Percentiles rank a stretch among this genome's conserved stretches.
phyloP scores from a whole-genome alignment of 768 basidiomycete genomes.

The Melanogaster broomeanus region DNA sequence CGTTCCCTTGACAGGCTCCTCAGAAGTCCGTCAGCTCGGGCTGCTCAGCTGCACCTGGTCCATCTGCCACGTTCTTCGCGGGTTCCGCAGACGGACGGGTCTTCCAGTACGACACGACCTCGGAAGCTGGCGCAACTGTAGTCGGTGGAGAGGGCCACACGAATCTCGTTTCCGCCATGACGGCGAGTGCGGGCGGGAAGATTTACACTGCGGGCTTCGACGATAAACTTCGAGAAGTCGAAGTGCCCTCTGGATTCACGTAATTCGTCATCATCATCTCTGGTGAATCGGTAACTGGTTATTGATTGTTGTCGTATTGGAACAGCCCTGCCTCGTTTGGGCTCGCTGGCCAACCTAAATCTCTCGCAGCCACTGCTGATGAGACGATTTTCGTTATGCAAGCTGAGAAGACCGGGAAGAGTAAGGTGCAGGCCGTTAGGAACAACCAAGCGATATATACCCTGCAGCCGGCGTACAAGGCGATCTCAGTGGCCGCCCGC shows the following conservation, averaged over 20 bases:
- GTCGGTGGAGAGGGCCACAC: constrained; percentile 70
- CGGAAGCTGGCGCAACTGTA: constrained; percentile 30
- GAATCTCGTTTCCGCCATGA: constrained; percentile 66
- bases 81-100: constrained; percentile 82
- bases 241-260: constrained; percentile 32
- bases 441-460: constrained; percentile 69
- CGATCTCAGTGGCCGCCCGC: constrained; percentile 58
- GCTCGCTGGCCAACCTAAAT: constrained; percentile 66
- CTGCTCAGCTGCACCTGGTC: constrained; percentile 54
- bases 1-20: constrained; percentile 57
- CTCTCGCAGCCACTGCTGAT: constrained; percentile 58
- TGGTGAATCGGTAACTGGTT: constrained; percentile 24
- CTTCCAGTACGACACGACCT: constrained; percentile 54
- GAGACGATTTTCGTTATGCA: constrained; percentile 59
- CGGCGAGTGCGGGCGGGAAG: constrained; percentile 46
- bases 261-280: constrained; percentile 47
- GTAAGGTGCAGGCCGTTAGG: constrained; percentile 61
- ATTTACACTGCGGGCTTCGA: constrained; percentile 80
- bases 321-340: constrained; percentile 52
- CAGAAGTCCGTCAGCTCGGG: constrained; percentile 82
- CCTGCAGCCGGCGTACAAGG: constrained; percentile 50
- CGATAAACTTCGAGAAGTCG: constrained; percentile 73
- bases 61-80: constrained; percentile 67
- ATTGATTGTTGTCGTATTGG: background rate
- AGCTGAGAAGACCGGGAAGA: constrained; percentile 46